Base-by-base conservation (phyloP, 1,139 yeast genomes). In the Taphrina wiesneri region DNA sequence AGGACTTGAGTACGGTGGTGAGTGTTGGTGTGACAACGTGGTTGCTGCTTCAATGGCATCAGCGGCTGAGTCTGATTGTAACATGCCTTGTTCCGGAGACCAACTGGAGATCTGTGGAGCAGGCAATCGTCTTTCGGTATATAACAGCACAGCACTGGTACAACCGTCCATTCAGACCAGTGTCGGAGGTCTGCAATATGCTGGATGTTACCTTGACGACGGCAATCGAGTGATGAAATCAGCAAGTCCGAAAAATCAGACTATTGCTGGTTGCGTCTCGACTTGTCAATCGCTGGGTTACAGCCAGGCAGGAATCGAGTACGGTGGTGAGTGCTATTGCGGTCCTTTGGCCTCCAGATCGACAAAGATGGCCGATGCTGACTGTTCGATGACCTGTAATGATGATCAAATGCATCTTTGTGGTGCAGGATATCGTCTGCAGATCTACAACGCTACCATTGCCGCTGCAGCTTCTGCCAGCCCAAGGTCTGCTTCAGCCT, bases 11-110 rank as follows among this genome's bases (percentile, higher is more conserved):
- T 63, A 66, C 32, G 66, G 65, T 25, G 45, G 47, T 4, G 67
- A 66, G 45, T 66, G 68, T 26, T 66, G 66, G 67, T 56, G 65
- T 49, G 67, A 57, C 43, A 57, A 62, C 46, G 52, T 53, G 21
- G 54, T 66, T 17, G n/a, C 51, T 21, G 45, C 61, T 11, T 34
- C 28, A 4, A 43, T 66, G 53, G 41, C 30, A 11, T 23, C 26
- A 17, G 60, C 57, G 17, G 11, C 63, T 19, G 51, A 47, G 21
- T 28, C 47, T n/a, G 59, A 66, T 26, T 66, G 68, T 28, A 46
- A 43, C 46, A 56, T 63, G 67, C 21, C 64, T 3, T 66, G 68
- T 30, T 11, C 47, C 19, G 69, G 66, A 26, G 60, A 51, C 23
- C 25, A 43, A 5, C 4, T 32, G 4, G 52, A 56, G 56, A 51